Base-by-base conservation (phyloP, 2,329 filamentous ascomycete genomes). In the Ilyonectria robusta region DNA sequence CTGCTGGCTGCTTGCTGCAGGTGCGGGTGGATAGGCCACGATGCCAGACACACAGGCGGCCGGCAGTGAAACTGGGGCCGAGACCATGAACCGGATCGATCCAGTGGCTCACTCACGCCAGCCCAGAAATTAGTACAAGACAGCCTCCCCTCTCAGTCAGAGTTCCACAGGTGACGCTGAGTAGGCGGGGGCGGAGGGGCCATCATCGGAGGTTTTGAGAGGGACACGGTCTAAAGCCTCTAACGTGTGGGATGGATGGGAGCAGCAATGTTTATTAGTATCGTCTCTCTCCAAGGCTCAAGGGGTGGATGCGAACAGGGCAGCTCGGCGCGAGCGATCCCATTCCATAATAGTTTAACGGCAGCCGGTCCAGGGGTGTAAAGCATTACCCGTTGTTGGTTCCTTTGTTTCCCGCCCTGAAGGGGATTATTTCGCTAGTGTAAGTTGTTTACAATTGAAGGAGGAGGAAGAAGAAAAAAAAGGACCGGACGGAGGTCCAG, bases 251-350 rank as follows among this genome's bases (percentile, higher is more conserved):
- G 62, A 59, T 46, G 56, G 46, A 59, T 46, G 62, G 46, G 37
- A 46, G 48, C 29, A 26, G 23, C 29, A 26, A 31, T 35, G 53
- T 51, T 51, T 51, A 29, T 19, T 21, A 57, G 17, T 33, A 48
- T 26, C 11, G 7, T 48, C 17, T 33, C 48, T 29, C 29, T 33
- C 29, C 48, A 33, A 29, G 13, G 47, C 17, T 26, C 7, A 17
- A 17, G n/a, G 17, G 47, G 47, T 31, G 23, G 26, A 50, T 33
- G 29, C n/a, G 23, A 21, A 17, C 48, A 35, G n/a, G 68, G 64
- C 66, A 71, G 66, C 40, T 70, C 59, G 69, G 65, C 29, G 65
- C 68, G 60, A 63, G 70, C 72, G 70, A 74, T 67, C 54, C 65
- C 69, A 75, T 73, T 73, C 72, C 70, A 70, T 19, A 65, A 57